These are phyloP conservation scores for bread wheat (Triticum aestivum) DNA, from an alignment of 176 grass and related monocot genomes.

Conservation along the genomic window IWGSC_CS_RefSeq_v2.1 NC_057813.1:88977685-88978184, in stretches of 20 bases:
- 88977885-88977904: conserved; percentile 27
- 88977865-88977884: conserved; percentile 57
- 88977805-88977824: conserved; percentile 71
- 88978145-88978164: conserved; percentile 92
- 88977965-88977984: conserved; percentile 47
- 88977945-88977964: neutral
- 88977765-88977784: conserved; percentile 63
- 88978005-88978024: conserved; percentile 97
- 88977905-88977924: neutral
- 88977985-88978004: conserved; percentile 94
- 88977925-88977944: neutral
- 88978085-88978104: neutral
- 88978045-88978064: conserved; percentile 30
- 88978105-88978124: conserved; percentile 14
- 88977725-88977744: conserved; percentile 74
- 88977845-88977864: conserved; percentile 90
- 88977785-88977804: conserved; percentile 48
- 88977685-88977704: neutral
- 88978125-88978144: conserved; percentile 94
- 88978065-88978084: neutral
- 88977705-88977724: conserved; percentile 17
- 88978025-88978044: conserved; percentile 63
- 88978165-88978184: conserved; percentile 71
- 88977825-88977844: conserved; percentile 87
- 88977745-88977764: conserved; percentile 67